A percentile compares a stretch with the other conserved stretches of the same genome.
Evolutionary conservation across 2,329 filamentous ascomycete genomes (phyloP).

Genomic region (Fragosphaeria purpurea): DNA sequence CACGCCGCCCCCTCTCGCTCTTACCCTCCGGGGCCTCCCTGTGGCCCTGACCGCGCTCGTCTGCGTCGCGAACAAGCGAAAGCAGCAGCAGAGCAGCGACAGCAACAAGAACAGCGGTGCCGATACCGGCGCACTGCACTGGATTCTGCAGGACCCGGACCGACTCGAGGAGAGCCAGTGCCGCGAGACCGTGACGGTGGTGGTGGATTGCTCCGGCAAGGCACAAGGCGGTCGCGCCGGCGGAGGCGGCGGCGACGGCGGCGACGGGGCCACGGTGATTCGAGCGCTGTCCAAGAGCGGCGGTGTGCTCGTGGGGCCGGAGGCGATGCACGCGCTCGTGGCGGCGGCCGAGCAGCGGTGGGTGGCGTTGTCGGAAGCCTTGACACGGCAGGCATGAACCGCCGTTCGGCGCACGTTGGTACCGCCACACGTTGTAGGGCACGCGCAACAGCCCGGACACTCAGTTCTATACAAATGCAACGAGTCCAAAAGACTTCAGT

Average conservation of each 20-base stretch:
- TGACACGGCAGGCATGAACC: conserved; percentile 8
- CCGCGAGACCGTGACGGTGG: conserved; percentile 70
- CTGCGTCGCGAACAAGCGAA: conserved; percentile 48
- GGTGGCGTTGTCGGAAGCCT: conserved; percentile 41
- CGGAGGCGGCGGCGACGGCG: conserved; percentile 24
- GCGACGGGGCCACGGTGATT: conserved; percentile 35
- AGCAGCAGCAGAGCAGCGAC: conserved; percentile 36
- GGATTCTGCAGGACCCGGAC: conserved; percentile 83
- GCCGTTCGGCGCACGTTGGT: no score
- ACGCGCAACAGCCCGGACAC: no score
- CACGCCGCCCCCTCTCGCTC: conserved; percentile 21
- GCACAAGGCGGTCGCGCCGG: no score
- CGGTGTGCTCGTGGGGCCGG: conserved; percentile 57
- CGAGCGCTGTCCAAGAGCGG: conserved; percentile 75
- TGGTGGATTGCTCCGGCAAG: conserved; percentile 50
- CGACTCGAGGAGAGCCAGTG: conserved; percentile 80
- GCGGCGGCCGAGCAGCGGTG: conserved; percentile 54
- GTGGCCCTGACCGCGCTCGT: conserved; percentile 70
- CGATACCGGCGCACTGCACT: conserved; percentile 29
- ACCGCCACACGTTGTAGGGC: no score
- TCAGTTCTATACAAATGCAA: no score
- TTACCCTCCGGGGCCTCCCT: conserved; percentile 58
- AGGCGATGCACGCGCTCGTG: conserved; percentile 51
- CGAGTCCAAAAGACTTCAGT: no score
- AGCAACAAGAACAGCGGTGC: conserved; percentile 23